A percentile compares a stretch with the other conserved stretches of the same genome.
These are phyloP conservation scores for Bruguiera sexangula DNA, from an alignment of 345 rosid genomes.

Conservation along the genomic window DNA sequence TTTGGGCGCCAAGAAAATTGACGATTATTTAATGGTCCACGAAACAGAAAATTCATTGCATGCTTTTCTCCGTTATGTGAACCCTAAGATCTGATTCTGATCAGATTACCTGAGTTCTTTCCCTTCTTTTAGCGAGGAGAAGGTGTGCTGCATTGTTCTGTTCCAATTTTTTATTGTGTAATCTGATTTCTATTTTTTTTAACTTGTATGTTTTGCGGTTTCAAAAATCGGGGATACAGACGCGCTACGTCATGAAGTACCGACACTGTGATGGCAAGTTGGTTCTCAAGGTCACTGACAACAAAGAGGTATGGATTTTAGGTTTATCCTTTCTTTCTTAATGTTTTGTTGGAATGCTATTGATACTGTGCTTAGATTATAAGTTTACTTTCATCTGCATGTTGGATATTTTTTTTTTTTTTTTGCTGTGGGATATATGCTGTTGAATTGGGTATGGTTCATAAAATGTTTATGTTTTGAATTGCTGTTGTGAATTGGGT, in stretches of 20 bases:
- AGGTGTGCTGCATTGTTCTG: background rate
- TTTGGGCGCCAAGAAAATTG: constrained; percentile 18
- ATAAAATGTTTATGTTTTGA: background rate
- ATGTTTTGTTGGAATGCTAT: constrained; percentile 3
- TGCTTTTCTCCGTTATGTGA: background rate
- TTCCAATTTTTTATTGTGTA: background rate
- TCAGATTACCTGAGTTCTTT: background rate
- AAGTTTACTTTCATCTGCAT: constrained; percentile 10
- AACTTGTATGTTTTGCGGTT: constrained; percentile 1
- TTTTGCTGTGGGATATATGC: background rate
- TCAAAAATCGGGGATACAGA: constrained; percentile 37
- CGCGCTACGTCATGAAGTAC: constrained; percentile 88
- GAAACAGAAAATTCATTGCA: too few relatives aligned
- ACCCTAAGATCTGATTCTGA: background rate
- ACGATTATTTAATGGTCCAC: too few relatives aligned
- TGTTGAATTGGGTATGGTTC: background rate
- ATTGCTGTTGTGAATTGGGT: background rate
- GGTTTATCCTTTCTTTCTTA: background rate
- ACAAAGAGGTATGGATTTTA: constrained; percentile 62
- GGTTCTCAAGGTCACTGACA: constrained; percentile 98
- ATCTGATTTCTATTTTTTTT: background rate
- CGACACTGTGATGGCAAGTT: constrained; percentile 89
- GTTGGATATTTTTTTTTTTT: too few relatives aligned
- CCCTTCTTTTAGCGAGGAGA: background rate
- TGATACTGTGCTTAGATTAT: background rate